Evolutionary conservation across 257 asterid genomes (phyloP), one percentile per base, ranked within the genome.

Genomic region (Salvia rosmarinus): DNA sequence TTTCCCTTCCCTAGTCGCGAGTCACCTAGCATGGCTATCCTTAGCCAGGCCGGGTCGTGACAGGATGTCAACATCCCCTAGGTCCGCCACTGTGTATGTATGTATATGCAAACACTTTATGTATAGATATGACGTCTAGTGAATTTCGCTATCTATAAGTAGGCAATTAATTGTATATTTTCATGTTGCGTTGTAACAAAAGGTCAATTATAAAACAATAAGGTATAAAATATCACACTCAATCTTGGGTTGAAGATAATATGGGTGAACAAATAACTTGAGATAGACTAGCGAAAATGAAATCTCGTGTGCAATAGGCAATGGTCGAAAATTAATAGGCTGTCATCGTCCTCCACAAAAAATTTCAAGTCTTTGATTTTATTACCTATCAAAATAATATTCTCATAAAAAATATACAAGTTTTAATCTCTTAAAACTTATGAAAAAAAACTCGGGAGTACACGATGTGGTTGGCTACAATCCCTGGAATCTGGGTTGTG

Each of bases 391-490:
- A 49, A 61, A 47, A 14, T 9, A n/a, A n/a, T 63, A 64, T 42
- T 73, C 59, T 21, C 62, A 9, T 39, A 13, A 39, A 73, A 73
- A 52, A 63, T 39, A 46, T 47, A 71, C 68, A 59, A 43, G 39
- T 4, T 58, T 10, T 3, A 35, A 49, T 34, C 10, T 37, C 43
- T 21, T 21, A 1, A 49, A 72, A 49, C 13, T 11, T 28, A 9
- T 19, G 12, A 59, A 39, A 9, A 11, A 3, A 49, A 4, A 43
- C 14, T 43, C 16, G 4, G 0, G 19, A 28, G 20, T 0, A 9
- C 3, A 39, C 2, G 8, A 17, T 64, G 60, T 64, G 72, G 72
- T 54, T 64, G 49, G 47, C 65, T 17, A 10, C 6, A 25, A 63
- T 35, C 19, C 65, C 66, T 51, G 11, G 47, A 63, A 25, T 51